A percentile compares a stretch with the other conserved stretches of the same genome.
These are phyloP conservation scores for Boletus barrowsii DNA, from an alignment of 768 basidiomycete genomes.

Conservation along the genomic window DNA sequence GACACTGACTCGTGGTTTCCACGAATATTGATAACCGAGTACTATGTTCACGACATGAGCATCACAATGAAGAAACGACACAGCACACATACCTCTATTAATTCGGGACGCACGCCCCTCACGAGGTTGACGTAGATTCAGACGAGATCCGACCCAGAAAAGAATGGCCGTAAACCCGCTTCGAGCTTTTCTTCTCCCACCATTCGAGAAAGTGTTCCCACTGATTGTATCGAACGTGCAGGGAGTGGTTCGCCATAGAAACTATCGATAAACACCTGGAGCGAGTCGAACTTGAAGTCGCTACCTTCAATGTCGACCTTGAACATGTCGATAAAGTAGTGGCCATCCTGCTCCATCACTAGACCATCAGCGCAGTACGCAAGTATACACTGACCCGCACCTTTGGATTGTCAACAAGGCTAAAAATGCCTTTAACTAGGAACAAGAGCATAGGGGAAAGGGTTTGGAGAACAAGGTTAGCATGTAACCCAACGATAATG, in stretches of 20 bases:
- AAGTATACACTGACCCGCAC: slow-evolving; percentile 34
- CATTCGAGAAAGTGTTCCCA: slow-evolving; percentile 59
- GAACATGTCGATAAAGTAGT: slow-evolving; percentile 68
- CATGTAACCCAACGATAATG: too few relatives aligned
- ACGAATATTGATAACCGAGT: too few relatives aligned
- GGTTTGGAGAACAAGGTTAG: too few relatives aligned
- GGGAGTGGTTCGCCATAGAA: slow-evolving; percentile 48
- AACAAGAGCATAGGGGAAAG: slow-evolving; percentile 48
- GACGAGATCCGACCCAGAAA: slow-evolving; percentile 56
- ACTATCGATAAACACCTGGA: slow-evolving; percentile 47
- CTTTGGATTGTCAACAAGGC: too few relatives aligned
- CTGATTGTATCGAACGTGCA: slow-evolving; percentile 50
- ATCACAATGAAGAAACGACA: too few relatives aligned
- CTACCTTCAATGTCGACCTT: slow-evolving; percentile 69
- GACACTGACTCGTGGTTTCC: too few relatives aligned
- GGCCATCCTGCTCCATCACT: slow-evolving; percentile 61
- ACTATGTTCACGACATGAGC: too few relatives aligned
- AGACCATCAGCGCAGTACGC: too few relatives aligned
- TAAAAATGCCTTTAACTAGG: slow-evolving; percentile 37
- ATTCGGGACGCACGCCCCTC: slow-evolving; percentile 34
- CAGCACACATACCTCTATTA: slow-evolving; percentile 40
- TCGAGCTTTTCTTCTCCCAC: slow-evolving; percentile 78
- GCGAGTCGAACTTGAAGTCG: slow-evolving; percentile 64
- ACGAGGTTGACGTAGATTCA: slow-evolving; percentile 45
- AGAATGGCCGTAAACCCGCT: slow-evolving; percentile 71